A percentile compares a stretch with the other conserved stretches of the same genome.
These are phyloP conservation scores for Erodium moschatum DNA, from an alignment of 441 rosid genomes.

Conservation along the genomic window DNA sequence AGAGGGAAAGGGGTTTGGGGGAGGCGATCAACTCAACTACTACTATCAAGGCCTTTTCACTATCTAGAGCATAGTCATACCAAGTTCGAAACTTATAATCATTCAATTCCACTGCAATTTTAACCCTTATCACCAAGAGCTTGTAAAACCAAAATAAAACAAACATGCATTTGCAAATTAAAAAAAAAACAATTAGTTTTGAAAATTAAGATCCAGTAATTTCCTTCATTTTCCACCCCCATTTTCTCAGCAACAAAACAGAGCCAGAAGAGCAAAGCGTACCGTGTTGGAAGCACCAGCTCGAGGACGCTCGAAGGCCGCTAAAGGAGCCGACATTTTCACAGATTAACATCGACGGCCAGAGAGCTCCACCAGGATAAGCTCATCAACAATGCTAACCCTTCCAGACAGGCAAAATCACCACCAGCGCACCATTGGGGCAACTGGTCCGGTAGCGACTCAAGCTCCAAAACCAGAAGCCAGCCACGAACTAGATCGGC, in stretches of 20 bases:
- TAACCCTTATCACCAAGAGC: neutral
- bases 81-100: too few relatives aligned
- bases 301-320: slow-evolving; percentile 82
- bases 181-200: too few relatives aligned
- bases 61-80: too few relatives aligned
- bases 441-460: too few relatives aligned
- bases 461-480: too few relatives aligned
- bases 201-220: neutral
- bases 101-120: neutral
- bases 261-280: slow-evolving; percentile 14
- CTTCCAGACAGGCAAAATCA: slow-evolving; percentile 26
- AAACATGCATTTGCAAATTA: neutral
- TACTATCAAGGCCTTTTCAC: too few relatives aligned
- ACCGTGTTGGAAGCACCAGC: slow-evolving; percentile 74
- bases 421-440: neutral
- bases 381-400: slow-evolving; percentile 16
- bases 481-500: too few relatives aligned
- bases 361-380: slow-evolving; percentile 8
- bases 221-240: neutral
- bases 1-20: too few relatives aligned
- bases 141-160: neutral
- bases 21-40: too few relatives aligned
- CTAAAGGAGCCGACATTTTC: slow-evolving; percentile 75
- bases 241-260: slow-evolving; percentile 21
- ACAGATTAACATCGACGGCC: slow-evolving; percentile 24